These are phyloP conservation scores for Petunia axillaris DNA, from an alignment of 257 asterid genomes.

Conservation along the genomic window DNA sequence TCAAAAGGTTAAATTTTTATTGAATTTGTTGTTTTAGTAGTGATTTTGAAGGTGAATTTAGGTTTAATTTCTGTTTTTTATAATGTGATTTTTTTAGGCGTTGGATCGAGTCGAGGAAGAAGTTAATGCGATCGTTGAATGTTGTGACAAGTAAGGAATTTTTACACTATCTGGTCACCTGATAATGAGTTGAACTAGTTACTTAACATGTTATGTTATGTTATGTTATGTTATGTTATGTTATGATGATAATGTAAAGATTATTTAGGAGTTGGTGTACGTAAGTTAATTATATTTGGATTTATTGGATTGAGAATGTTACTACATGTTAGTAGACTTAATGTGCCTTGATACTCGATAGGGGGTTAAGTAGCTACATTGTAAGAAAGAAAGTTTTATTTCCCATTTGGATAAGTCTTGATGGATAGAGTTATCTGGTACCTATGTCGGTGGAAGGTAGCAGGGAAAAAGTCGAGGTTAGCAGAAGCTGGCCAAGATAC, in stretches of 20 bases:
- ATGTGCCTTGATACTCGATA: not conserved
- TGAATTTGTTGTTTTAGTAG: not conserved
- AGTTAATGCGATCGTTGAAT: slow-evolving; percentile 84
- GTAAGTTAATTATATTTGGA: not conserved
- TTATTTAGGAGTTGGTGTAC: not conserved
- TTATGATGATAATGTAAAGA: not conserved
- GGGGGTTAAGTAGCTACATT: not conserved
- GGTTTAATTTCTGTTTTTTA: not conserved
- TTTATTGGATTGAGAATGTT: not conserved
- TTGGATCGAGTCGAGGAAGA: slow-evolving; percentile 94
- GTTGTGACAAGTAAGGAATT: slow-evolving; percentile 76
- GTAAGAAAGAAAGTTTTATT: not conserved
- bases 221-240: too few relatives aligned
- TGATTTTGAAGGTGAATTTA: not conserved
- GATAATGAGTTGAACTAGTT: not conserved
- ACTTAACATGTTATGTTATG: not conserved
- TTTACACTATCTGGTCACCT: not conserved
- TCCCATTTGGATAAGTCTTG: not conserved
- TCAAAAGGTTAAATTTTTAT: slow-evolving; percentile 54
- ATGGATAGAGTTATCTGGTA: too few relatives aligned
- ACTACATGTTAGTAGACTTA: not conserved
- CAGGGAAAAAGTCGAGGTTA: too few relatives aligned
- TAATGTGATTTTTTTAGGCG: slow-evolving; percentile 50
- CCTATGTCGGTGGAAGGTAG: too few relatives aligned
- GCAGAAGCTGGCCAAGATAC: too few relatives aligned